phyloP scores from a whole-genome alignment of 345 rosid species.

The Dimocarpus longan region DNA sequence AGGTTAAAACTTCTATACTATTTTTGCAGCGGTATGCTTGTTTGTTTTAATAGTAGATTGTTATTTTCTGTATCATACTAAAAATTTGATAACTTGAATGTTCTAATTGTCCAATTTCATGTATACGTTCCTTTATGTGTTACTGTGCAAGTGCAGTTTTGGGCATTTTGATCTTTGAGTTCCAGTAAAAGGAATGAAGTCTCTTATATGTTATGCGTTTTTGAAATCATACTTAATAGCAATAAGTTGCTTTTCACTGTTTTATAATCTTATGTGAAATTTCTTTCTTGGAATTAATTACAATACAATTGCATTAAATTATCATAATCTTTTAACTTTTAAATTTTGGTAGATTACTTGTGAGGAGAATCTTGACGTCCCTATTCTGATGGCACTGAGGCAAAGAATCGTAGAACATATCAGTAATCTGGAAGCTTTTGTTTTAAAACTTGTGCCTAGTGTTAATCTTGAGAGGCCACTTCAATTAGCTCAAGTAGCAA shows the following conservation, averaged over 20 bases:
- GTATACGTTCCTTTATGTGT: too few species aligned
- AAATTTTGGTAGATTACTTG: conserved; percentile 51
- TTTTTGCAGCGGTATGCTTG: too few species aligned
- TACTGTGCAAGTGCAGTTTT: neutral
- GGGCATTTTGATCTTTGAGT: neutral
- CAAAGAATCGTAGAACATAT: conserved; percentile 73
- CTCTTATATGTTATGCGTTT: neutral
- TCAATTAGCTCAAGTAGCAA: conserved; percentile 74
- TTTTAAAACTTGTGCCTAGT: conserved; percentile 58
- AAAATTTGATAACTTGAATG: too few species aligned
- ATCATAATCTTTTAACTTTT: conserved; percentile 1
- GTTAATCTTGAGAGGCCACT: conserved; percentile 61
- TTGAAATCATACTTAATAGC: neutral
- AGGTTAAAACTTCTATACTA: conserved; percentile 41
- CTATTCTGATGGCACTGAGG: conserved; percentile 72
- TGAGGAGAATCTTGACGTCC: conserved; percentile 64
- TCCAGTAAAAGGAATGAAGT: neutral
- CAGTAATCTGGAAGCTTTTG: conserved; percentile 63
- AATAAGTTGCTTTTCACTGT: neutral
- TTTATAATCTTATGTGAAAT: neutral
- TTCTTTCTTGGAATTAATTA: neutral
- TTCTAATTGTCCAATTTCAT: too few species aligned
- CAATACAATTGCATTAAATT: neutral
- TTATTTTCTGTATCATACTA: too few species aligned
- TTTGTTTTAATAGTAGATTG: too few species aligned